Evolutionary conservation across 1,139 yeast species (phyloP), one percentile per base, ranked within the genome.

Genomic region (Schwanniomyces etchellsii): DNA sequence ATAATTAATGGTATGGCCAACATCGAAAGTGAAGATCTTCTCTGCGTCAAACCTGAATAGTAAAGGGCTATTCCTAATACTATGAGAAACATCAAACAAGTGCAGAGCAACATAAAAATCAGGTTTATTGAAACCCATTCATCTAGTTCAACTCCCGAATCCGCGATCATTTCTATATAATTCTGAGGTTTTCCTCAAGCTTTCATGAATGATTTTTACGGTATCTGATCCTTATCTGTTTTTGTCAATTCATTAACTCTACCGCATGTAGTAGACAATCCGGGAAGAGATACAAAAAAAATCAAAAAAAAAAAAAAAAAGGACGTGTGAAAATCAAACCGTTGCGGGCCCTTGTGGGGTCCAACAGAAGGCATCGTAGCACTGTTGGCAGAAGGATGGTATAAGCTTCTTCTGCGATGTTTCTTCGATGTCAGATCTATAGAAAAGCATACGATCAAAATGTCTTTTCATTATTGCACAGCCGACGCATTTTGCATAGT

Each of bases 401-500:
- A 40, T 29, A 7, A 7, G 25, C 13, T 23, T 7, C 7, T 7
- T n/a, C 7, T 7, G 7, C n/a, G 7, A 7, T 7, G 9, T 18
- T 23, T 23, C 13, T n/a, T 7, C 12, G 13, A 7, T 23, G 12
- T 23, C 13, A 7, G 14, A 23, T 7, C 28, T 12, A 10, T 31
- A 26, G 18, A 12, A 45, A 31, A 24, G 45, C 29, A 27, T 52
- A 29, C 73, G 52, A 37, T 77, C 84, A 38, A 69, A 68, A 21
- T 67, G 62, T 40, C 85, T 55, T 42, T 76, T 77, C 14, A 77
- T 40, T 15, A 77, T 51, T 1, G 82, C 73, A 54, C 88, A 80
- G 6, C 74, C 76, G 7, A 79, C 41, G 46, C 88, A 80, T 17
- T 58, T 53, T 5, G 70, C 55, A 48, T 60, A 78, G 21, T 57